Conservation (phyloP, 192 early-diverging fungal species). For the Geranomyces variabilis region DNA sequence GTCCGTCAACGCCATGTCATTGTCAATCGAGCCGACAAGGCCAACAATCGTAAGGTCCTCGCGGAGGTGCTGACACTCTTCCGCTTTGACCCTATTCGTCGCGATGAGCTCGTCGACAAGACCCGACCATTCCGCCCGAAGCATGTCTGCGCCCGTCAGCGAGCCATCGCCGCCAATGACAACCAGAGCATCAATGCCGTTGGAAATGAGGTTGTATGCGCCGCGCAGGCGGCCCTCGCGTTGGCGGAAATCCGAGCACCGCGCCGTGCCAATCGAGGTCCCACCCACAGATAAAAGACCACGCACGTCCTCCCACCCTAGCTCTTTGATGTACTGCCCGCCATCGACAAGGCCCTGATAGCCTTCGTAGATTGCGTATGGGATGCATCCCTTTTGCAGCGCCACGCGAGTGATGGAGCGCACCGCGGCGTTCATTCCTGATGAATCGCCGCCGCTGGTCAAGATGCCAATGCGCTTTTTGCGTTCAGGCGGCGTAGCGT, state of each 20-base stretch:
- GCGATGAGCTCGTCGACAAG: conserved; percentile 76
- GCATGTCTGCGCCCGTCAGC: conserved; percentile 90
- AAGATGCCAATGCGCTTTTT: conserved; percentile 88
- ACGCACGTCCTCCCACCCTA: conserved; percentile 90
- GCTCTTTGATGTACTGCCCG: conserved; percentile 78
- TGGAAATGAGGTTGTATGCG: conserved; percentile 82
- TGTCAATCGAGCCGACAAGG: conserved; percentile 96
- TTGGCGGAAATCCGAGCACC: conserved; percentile 84
- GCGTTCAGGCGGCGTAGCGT: not conserved
- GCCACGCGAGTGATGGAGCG: conserved; percentile 87
- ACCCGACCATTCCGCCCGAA: conserved; percentile 89
- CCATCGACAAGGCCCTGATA: conserved; percentile 97
- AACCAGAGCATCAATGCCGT: conserved; percentile 93
- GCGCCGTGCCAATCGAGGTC: conserved; percentile 92
- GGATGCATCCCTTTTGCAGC: conserved; percentile 77
- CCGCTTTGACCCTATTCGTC: conserved; percentile 52
- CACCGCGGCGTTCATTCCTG: conserved; percentile 98
- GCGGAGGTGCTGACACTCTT: conserved; percentile 62
- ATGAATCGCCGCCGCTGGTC: conserved; percentile 93
- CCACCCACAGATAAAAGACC: conserved; percentile 86
- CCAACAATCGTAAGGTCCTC: conserved; percentile 90
- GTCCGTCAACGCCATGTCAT: conserved; percentile 80
- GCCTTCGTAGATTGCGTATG: conserved; percentile 92
- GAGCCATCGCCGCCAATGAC: conserved; percentile 97
- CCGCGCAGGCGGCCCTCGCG: conserved; percentile 81